Conservation (phyloP, 2,329 filamentous ascomycete species). For the Bimuria novae-zelandiae region DNA sequence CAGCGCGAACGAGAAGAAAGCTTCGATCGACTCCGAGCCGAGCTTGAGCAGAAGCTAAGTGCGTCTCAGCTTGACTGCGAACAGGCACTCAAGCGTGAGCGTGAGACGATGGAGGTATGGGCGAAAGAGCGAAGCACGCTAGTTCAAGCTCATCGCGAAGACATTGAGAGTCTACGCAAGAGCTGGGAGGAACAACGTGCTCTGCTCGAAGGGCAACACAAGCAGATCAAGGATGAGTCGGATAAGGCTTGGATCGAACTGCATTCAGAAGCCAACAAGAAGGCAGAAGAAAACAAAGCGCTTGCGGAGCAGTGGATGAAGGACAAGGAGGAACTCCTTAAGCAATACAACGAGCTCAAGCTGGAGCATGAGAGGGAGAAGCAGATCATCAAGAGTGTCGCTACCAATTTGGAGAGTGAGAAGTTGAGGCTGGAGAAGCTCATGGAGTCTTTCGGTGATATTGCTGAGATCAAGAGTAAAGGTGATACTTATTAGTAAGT, state of each 20-base stretch:
- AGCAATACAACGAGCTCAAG: conserved; percentile 37
- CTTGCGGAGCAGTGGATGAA: conserved; percentile 33
- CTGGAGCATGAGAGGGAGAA: conserved; percentile 44
- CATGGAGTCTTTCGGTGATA: conserved; percentile 49
- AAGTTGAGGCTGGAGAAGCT: conserved; percentile 50
- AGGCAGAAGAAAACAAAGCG: conserved; percentile 39
- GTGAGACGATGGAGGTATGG: conserved; percentile 54
- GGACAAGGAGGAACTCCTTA: conserved; percentile 45
- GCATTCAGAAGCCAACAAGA: conserved; percentile 41
- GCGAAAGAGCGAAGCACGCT: conserved; percentile 48
- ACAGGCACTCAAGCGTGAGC: conserved; percentile 52
- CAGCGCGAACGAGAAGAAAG: conserved; percentile 49
- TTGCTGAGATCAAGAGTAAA: conserved; percentile 50
- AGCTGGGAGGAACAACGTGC: conserved; percentile 58
- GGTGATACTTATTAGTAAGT: conserved; percentile 53
- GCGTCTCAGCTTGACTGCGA: conserved; percentile 50
- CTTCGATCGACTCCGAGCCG: conserved; percentile 47
- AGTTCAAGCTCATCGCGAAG: conserved; percentile 50
- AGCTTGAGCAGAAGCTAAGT: conserved; percentile 49
- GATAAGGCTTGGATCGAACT: conserved; percentile 52
- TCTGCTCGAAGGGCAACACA: conserved; percentile 42
- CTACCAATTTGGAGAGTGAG: conserved; percentile 47
- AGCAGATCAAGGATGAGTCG: conserved; percentile 50
- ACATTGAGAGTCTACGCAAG: conserved; percentile 56
- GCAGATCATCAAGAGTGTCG: conserved; percentile 44